Percentiles rank a stretch among this genome's conserved stretches.
Evolutionary conservation across 2,329 filamentous ascomycete genomes (phyloP).

Genomic region (Coniochaeta pulveracea): DNA sequence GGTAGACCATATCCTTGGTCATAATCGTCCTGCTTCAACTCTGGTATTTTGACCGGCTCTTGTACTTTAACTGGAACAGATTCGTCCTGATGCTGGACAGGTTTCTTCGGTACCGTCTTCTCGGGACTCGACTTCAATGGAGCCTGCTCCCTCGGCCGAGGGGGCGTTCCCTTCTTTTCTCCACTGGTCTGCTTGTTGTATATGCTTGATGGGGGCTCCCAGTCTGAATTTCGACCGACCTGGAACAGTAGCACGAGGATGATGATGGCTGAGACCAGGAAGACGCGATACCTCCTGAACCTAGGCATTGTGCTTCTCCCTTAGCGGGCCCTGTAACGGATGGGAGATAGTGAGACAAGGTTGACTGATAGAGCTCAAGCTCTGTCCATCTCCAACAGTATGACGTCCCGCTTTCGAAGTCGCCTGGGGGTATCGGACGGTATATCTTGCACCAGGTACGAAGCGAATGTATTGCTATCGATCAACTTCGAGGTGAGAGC

Average conservation of each 20-base stretch:
- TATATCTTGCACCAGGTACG: too few species aligned
- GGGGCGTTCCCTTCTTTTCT: constrained; percentile 1
- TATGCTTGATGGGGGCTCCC: constrained; percentile 12
- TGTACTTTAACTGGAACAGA: too few species aligned
- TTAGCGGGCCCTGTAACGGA: too few species aligned
- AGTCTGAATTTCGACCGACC: constrained; percentile 27
- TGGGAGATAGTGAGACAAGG: background rate
- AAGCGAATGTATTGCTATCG: too few species aligned
- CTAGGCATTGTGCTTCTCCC: constrained; percentile 46
- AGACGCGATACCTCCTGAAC: constrained; percentile 49
- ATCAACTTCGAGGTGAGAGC: too few species aligned
- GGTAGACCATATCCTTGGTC: background rate
- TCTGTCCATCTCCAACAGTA: too few species aligned
- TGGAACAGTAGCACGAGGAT: constrained; percentile 43
- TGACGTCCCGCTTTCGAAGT: too few species aligned
- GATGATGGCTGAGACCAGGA: constrained; percentile 42
- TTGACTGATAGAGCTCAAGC: background rate
- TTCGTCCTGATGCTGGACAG: too few species aligned
- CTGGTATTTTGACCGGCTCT: constrained; percentile 1
- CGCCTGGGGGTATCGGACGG: too few species aligned
- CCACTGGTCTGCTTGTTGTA: background rate
- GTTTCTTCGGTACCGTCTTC: too few species aligned
- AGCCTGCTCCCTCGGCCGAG: too few species aligned
- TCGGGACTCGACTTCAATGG: constrained; percentile 4
- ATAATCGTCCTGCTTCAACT: background rate